Conservation (phyloP, 805 yeast species). For the Cyberlindnera sargentensis region DNA sequence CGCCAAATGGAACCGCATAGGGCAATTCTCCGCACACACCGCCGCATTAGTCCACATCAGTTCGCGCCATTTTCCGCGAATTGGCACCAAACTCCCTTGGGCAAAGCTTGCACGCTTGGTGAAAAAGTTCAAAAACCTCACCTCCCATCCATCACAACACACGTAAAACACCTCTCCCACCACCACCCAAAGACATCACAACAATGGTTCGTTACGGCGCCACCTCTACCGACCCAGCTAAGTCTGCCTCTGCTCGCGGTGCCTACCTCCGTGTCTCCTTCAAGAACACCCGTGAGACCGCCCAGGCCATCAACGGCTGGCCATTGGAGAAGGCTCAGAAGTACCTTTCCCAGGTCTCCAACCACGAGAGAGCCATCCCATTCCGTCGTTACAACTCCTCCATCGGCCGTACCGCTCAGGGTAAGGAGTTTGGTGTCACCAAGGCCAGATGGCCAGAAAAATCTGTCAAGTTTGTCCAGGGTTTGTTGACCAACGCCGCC, state of each 20-base stretch:
- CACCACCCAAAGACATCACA: conserved; percentile 3
- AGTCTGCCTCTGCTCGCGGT: conserved; percentile 99
- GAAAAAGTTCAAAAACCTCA: conserved; percentile 5
- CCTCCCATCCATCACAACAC: not conserved
- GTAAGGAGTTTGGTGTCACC: conserved; percentile 99
- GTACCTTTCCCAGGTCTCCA: conserved; percentile 93
- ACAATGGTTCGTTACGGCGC: conserved; percentile 99
- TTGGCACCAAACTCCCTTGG: too few relatives aligned
- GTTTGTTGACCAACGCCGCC: conserved; percentile 94
- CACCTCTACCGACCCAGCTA: conserved; percentile 98
- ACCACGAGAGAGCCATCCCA: conserved; percentile 99
- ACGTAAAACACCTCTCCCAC: not conserved
- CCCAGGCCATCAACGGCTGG: conserved; percentile 98
- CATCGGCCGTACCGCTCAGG: conserved; percentile 99
- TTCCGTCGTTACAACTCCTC: conserved; percentile 96
- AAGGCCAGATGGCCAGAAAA: conserved; percentile 99
- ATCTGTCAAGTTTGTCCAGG: conserved; percentile 93
- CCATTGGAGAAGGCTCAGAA: conserved; percentile 90
- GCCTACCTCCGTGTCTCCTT: conserved; percentile 97
- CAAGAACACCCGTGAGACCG: conserved; percentile 99
- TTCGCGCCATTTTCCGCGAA: not conserved
- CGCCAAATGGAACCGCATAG: not conserved
- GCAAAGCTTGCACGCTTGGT: not conserved
- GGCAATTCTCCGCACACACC: not conserved
- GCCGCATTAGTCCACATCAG: not conserved